Evolutionary conservation across 352 stramenopile genomes (phyloP).

Genomic region (Globisporangium parvum): DNA sequence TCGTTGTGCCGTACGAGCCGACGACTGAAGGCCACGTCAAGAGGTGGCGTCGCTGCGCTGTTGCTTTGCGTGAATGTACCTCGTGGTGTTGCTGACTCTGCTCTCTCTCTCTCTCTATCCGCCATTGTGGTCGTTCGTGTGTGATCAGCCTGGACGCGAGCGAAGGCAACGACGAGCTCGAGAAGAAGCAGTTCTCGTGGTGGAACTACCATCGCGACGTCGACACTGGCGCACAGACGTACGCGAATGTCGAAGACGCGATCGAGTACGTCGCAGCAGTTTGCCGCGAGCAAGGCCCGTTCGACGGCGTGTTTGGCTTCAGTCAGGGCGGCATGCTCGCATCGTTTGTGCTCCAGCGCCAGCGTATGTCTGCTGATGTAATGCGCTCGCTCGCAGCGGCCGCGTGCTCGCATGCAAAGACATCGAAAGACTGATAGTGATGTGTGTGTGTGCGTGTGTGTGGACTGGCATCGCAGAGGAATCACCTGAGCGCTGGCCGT

Average conservation of each 20-base stretch:
- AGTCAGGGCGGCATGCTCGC: conserved; percentile 75
- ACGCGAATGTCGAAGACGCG: conserved; percentile 48
- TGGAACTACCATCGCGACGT: conserved; percentile 51
- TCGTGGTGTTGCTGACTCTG: background rate
- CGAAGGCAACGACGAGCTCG: conserved; percentile 16
- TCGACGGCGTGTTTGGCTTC: conserved; percentile 83
- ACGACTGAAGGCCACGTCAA: conserved; percentile 27
- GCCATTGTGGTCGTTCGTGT: too few relatives aligned
- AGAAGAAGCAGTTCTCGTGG: conserved; percentile 67
- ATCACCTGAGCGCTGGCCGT: conserved; percentile 37
- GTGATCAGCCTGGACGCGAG: background rate
- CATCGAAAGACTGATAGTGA: background rate
- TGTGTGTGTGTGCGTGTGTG: too few relatives aligned
- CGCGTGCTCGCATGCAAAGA: background rate
- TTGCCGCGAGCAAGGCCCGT: conserved; percentile 62
- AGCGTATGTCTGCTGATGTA: conserved; percentile 29
- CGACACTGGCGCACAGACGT: conserved; percentile 30
- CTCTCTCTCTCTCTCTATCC: background rate
- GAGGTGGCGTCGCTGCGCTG: background rate
- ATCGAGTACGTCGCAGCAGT: conserved; percentile 64
- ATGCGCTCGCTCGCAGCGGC: background rate
- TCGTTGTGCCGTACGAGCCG: conserved; percentile 63
- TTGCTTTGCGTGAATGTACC: conserved; percentile 1
- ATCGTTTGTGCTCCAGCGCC: conserved; percentile 58
- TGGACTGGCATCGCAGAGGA: conserved; percentile 17